Percentiles rank a stretch among this genome's conserved stretches.
phyloP scores from a whole-genome alignment of 2,329 filamentous ascomycete genomes.

The Cladosporium sp. region DNA sequence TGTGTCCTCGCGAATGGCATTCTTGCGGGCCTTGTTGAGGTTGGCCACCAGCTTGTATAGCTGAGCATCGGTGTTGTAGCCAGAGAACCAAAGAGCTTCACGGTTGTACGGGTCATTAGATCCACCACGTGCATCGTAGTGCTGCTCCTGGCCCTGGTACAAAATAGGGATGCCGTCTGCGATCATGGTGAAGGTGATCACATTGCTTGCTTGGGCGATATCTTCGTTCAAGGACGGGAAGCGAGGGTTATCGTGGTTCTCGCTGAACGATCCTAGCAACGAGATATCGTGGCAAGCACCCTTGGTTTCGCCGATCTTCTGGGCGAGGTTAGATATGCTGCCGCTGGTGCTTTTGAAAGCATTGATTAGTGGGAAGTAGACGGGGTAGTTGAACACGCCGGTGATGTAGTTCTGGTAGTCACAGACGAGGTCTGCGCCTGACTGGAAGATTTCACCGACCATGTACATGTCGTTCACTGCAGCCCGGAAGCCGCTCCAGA shows the following conservation, averaged over 20 bases:
- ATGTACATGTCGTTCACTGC: conserved; percentile 34
- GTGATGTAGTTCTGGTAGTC: conserved; percentile 40
- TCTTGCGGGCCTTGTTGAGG: conserved; percentile 50
- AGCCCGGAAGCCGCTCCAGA: conserved; percentile 36
- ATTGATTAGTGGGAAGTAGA: conserved; percentile 35
- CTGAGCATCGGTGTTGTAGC: conserved; percentile 37
- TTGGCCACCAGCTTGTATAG: conserved; percentile 35
- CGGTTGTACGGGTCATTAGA: conserved; percentile 35
- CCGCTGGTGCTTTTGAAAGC: conserved; percentile 35
- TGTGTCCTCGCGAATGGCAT: conserved; percentile 37
- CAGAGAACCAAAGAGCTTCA: conserved; percentile 39
- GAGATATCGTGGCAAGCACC: conserved; percentile 34
- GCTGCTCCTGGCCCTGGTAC: conserved; percentile 64
- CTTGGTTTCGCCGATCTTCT: conserved; percentile 30
- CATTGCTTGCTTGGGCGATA: conserved; percentile 55
- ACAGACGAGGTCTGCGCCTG: conserved; percentile 36
- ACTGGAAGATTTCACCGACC: conserved; percentile 44
- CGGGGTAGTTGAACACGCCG: conserved; percentile 45
- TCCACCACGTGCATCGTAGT: conserved; percentile 39
- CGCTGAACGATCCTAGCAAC: conserved; percentile 37
- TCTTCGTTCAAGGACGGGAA: conserved; percentile 49
- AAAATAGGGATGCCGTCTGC: conserved; percentile 60
- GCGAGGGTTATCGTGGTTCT: conserved; percentile 37
- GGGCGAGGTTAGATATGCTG: conserved; percentile 36
- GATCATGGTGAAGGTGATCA: conserved; percentile 59